Evolutionary conservation across 768 basidiomycete genomes (phyloP).

Genomic region (Amanita brunnescens): DNA sequence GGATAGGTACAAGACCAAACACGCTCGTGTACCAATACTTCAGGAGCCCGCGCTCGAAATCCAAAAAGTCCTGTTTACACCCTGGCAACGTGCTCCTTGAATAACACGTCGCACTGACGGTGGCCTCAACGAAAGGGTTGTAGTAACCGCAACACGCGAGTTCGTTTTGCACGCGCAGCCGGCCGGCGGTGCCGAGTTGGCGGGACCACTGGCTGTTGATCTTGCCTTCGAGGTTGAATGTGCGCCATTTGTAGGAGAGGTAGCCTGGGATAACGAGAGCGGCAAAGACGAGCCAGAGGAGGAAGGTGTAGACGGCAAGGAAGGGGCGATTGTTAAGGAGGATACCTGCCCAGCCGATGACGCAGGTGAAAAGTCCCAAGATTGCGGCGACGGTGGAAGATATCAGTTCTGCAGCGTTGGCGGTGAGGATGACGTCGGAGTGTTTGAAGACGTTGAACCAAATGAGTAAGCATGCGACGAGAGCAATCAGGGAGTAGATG

Average conservation of each 20-base stretch:
- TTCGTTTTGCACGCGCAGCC: slow-evolving; percentile 64
- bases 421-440: slow-evolving; percentile 62
- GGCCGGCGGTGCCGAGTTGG: slow-evolving; percentile 43
- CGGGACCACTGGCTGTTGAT: slow-evolving; percentile 69
- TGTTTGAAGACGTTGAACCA: slow-evolving; percentile 71
- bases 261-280: slow-evolving; percentile 73
- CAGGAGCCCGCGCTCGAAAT: slow-evolving; percentile 46
- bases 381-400: slow-evolving; percentile 59
- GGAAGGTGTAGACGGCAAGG: slow-evolving; percentile 70
- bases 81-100: slow-evolving; percentile 61
- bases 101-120: slow-evolving; percentile 65
- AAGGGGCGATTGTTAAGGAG: slow-evolving; percentile 81
- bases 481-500: slow-evolving; percentile 47
- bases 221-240: slow-evolving; percentile 63
- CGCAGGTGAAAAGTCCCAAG: slow-evolving; percentile 52
- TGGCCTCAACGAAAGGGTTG: slow-evolving; percentile 72
- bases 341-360: slow-evolving; percentile 77
- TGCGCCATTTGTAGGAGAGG: slow-evolving; percentile 59
- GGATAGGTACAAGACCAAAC: slow-evolving; percentile 60
- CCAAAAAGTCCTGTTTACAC: slow-evolving; percentile 58
- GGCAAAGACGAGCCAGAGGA: slow-evolving; percentile 69
- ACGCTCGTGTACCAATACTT: slow-evolving; percentile 53
- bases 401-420: slow-evolving; percentile 58
- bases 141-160: slow-evolving; percentile 76
- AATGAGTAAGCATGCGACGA: slow-evolving; percentile 59